Base-by-base conservation (phyloP, 2,329 filamentous ascomycete species). In the Colletotrichum ledebouriae region DNA sequence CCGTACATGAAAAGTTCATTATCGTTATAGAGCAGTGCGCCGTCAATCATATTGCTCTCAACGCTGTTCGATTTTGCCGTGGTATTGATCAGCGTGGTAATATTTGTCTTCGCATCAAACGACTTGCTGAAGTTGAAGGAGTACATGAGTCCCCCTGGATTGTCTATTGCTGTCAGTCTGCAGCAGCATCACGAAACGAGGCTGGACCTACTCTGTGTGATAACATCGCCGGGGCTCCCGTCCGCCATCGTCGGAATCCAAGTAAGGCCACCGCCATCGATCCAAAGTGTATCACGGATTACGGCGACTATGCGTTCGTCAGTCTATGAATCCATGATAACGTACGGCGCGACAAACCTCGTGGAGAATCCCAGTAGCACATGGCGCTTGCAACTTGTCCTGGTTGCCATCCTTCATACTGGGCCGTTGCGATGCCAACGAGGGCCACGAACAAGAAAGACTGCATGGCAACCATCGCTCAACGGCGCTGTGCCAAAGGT, bases 1-100 rank as follows among this genome's bases (percentile, higher is more conserved):
- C 90, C 91, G 61, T 90, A 93, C 2, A 90, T 80, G 72, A 85
- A 89, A 73, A 89, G 89, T 68, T 90, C 84, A 56, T 84, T 78
- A 66, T 92, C 80, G 72, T 92, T 93, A 55, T 84, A 85, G 37
- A 93, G 84, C 79, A 93, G 86, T 7, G 82, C 86, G 2, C 91
- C 91, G 68, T 91, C 89, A 15, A 82, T 69, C 69, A 86, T 91
- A 71, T 86, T 86, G 0, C 88, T 88, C 0, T 83, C 82, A 50
- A 85, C 69, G 69, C 86, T 86, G 70, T 85, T 87, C 0, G 81
- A 82, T 70, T 88, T 90, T 2, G 83, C 79, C 42, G 86, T 74
- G 0, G 75, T 78, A 2, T 77, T 75, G 17, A 92, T 80, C 10
- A 90, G 75, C 0, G 73, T 75, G 15, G 84, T 89, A 53, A 87